Evolutionary conservation across 495 filamentous ascomycete genomes (phyloP).

Genomic region (Annulohypoxylon stygium): DNA sequence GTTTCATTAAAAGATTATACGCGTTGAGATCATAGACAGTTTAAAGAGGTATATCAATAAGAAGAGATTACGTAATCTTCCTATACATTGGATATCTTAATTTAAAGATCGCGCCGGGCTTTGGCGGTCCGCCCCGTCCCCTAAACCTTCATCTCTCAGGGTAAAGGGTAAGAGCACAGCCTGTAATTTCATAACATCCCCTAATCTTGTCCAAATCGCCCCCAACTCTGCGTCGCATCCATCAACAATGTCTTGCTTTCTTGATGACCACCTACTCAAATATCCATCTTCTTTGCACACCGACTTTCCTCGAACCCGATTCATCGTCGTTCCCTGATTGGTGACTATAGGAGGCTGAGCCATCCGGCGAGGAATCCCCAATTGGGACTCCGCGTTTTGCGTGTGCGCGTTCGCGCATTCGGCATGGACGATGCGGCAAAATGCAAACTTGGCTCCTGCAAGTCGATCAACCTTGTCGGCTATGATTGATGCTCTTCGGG

Average conservation of each 20-base stretch:
- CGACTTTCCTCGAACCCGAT: neutral
- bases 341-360: neutral
- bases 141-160: neutral
- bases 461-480: neutral
- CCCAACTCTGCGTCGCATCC: neutral
- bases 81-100: neutral
- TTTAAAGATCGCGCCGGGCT: neutral
- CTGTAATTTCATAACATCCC: neutral
- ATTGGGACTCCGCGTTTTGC: neutral
- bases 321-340: neutral
- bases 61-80: neutral
- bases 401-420: neutral
- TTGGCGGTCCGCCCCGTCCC: slow-evolving; percentile 7
- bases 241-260: neutral
- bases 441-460: neutral
- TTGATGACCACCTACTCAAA: slow-evolving; percentile 20
- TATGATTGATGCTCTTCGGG: neutral
- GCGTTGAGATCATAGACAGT: neutral
- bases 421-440: neutral
- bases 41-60: neutral
- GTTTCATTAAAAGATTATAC: neutral
- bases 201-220: neutral
- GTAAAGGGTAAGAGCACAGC: neutral
- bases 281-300: slow-evolving; percentile 3
- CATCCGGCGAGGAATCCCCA: neutral